Evolutionary conservation across 371 early-diverging fungal species (phyloP), one percentile per base, ranked within the genome.

Genomic region (Mucor lusitanicus): DNA sequence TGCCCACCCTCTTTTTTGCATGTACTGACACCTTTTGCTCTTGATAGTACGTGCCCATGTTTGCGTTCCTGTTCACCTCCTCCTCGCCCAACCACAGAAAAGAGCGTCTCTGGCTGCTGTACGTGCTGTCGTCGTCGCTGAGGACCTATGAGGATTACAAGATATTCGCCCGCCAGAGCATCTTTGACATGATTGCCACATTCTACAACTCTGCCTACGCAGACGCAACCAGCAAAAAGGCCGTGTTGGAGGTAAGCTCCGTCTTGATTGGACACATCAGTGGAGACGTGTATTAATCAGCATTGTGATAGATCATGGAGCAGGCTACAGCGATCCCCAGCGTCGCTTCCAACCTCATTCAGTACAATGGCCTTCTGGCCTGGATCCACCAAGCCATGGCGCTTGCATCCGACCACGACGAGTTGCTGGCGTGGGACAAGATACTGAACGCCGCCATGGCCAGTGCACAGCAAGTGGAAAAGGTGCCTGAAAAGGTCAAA

Each of bases 61-160:
- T 93, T 75, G 90, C 90, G 44, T 80, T 73, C 39, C 68, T 94
- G 64, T 92, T 95, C 73, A 87, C 86, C 64, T 88, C 92, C 3
- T 77, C 89, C 0, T 80, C 90, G 5, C 79, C 84, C 0, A 77
- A 84, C 23, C 82, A 84, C 65, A 86, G 87, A 44, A 85, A 85
- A 61, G 94, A 94, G 65, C 80, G 92, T 50, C 77, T 85, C 13
- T 95, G 93, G 93, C 81, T 94, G 56, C 76, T 94, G 2, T 77
- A 87, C 42, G 75, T 95, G 6, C 71, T 95, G 23, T 80, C 88
- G 4, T 75, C 83, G 9, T 70, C 88, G 68, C 64, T 81, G 50
- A 61, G 71, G 32, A 71, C 75, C 61, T 73, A 81, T 76, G 82
- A 71, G 69, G 94, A 94, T 56, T 92, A 88, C 69, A 81, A 80